These are phyloP conservation scores for Fagus crenata DNA, from an alignment of 306 rosid species.

Conservation along the genomic window DNA sequence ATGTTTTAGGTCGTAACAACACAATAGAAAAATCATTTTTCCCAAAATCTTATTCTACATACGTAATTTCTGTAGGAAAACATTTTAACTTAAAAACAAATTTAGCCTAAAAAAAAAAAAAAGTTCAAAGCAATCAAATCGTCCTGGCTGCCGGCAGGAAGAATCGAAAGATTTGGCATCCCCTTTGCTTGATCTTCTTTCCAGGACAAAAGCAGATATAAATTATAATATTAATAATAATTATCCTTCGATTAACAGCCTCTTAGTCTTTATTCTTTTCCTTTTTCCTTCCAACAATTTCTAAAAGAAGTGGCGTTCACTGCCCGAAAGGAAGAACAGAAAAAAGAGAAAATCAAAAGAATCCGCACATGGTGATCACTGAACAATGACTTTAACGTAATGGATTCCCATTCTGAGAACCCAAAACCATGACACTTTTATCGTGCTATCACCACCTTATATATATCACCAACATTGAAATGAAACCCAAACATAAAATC, in stretches of 20 bases:
- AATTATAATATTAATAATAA: background rate
- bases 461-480: background rate
- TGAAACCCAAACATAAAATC: background rate
- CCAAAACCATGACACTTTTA: constrained; percentile 1
- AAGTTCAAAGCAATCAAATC: no score
- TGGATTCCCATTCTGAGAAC: constrained; percentile 25
- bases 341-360: background rate
- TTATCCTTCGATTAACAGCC: constrained; percentile 9
- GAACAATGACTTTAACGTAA: constrained; percentile 1
- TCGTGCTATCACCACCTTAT: background rate
- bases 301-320: constrained; percentile 13
- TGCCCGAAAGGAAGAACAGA: background rate
- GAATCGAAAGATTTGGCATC: constrained; percentile 4
- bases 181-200: constrained; percentile 17
- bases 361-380: no score
- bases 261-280: constrained; percentile 13
- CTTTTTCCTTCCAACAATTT: background rate
- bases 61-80: background rate
- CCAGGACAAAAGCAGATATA: background rate
- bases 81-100: no score
- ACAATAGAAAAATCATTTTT: no score
- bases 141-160: no score
- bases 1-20: no score
- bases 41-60: no score
- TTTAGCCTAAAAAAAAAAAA: no score